These are phyloP conservation scores for Barnettozyma sucrosica DNA, from an alignment of 805 yeast genomes.

Conservation along the genomic window DNA sequence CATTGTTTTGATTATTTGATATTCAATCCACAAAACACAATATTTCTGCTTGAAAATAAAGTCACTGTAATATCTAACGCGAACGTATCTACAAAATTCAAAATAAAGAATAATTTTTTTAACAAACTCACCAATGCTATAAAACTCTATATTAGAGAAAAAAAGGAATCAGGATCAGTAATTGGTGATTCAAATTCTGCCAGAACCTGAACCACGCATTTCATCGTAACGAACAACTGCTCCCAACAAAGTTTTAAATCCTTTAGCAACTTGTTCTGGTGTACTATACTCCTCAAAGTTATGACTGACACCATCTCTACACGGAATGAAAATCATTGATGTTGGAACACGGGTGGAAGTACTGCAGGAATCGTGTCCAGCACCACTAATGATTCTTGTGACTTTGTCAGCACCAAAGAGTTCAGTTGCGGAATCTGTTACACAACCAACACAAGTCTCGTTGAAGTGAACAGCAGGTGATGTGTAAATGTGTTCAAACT, in stretches of 20 bases:
- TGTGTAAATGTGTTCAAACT: conserved; percentile 39
- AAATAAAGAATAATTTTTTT: not conserved
- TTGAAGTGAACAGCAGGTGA: conserved; percentile 57
- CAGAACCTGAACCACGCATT: conserved; percentile 2
- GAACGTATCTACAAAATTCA: not conserved
- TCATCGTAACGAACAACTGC: conserved; percentile 39
- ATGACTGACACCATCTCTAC: conserved; percentile 61
- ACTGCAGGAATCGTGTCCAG: conserved; percentile 69
- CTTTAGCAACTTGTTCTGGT: conserved; percentile 59
- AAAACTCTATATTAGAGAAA: not conserved
- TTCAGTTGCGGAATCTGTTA: conserved; percentile 45
- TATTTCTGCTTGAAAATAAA: not conserved
- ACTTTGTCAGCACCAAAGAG: conserved; percentile 40
- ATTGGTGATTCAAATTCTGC: not conserved
- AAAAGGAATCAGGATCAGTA: not conserved
- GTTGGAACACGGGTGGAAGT: conserved; percentile 56
- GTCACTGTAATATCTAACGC: not conserved
- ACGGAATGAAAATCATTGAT: conserved; percentile 69
- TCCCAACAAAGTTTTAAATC: conserved; percentile 50
- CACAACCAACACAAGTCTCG: conserved; percentile 44
- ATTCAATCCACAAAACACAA: not conserved
- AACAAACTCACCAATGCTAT: not conserved
- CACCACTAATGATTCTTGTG: conserved; percentile 54
- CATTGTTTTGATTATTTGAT: not conserved
- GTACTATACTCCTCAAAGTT: conserved; percentile 61